These are phyloP conservation scores for Trypanosoma congolense DNA, from an alignment of 208 protist species.

Conservation along the genomic window DNA sequence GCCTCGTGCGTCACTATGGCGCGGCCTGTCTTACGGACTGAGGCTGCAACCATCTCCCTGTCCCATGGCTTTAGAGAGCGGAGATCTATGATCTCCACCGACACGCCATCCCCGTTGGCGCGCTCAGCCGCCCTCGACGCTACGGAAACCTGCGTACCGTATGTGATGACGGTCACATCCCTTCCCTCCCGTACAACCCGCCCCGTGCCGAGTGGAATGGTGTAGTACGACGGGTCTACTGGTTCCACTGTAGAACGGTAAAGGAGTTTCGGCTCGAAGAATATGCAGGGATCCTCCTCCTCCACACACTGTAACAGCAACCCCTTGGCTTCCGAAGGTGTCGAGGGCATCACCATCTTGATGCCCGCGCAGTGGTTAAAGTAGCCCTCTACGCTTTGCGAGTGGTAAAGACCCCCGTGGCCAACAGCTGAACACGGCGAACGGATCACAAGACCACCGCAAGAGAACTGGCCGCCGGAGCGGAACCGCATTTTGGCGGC, in stretches of 20 bases:
- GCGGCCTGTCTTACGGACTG: slow-evolving; percentile 91
- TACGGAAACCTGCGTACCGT: slow-evolving; percentile 86
- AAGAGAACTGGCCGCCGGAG: slow-evolving; percentile 91
- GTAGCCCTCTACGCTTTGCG: slow-evolving; percentile 94
- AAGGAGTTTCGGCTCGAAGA: slow-evolving; percentile 96
- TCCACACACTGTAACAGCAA: slow-evolving; percentile 93
- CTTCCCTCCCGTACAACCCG: slow-evolving; percentile 81
- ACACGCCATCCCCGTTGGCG: slow-evolving; percentile 83
- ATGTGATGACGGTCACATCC: slow-evolving; percentile 96
- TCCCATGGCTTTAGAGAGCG: slow-evolving; percentile 95
- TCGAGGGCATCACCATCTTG: slow-evolving; percentile 78
- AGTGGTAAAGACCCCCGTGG: slow-evolving; percentile 97
- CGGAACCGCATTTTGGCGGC: slow-evolving; percentile 98
- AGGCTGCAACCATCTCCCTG: slow-evolving; percentile 87
- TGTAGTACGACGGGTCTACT: slow-evolving; percentile 93
- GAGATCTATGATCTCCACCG: slow-evolving; percentile 95
- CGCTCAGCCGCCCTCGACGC: slow-evolving; percentile 70
- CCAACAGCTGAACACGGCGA: slow-evolving; percentile 95
- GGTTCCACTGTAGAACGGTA: slow-evolving; percentile 89
- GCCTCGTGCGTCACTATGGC: slow-evolving; percentile 93
- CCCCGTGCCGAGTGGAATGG: slow-evolving; percentile 92
- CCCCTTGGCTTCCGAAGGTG: slow-evolving; percentile 77
- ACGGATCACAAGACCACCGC: slow-evolving; percentile 92
- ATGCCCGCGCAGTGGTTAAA: slow-evolving; percentile 94
- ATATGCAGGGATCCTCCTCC: slow-evolving; percentile 92